Evolutionary conservation across 495 filamentous ascomycete genomes (phyloP).

Genomic region (Hypoxylon rickii): DNA sequence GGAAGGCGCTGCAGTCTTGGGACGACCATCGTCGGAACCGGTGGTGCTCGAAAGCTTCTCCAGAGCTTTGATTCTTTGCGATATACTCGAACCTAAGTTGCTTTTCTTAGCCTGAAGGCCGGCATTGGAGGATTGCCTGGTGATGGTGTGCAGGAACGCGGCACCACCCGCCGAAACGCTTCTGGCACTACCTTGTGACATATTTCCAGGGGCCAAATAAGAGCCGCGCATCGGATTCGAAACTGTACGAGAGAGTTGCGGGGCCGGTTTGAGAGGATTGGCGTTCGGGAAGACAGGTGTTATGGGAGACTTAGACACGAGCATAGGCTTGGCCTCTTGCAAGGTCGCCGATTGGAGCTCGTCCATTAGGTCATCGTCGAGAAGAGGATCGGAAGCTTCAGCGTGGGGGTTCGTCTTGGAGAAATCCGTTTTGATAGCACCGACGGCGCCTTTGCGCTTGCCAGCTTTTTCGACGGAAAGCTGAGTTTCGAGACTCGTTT

Average conservation of each 20-base stretch:
- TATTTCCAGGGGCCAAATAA: constrained; percentile 46
- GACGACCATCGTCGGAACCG: constrained; percentile 42
- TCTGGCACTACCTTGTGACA: constrained; percentile 43
- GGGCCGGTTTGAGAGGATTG: constrained; percentile 40
- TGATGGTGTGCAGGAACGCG: constrained; percentile 53
- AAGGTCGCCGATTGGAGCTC: constrained; percentile 82
- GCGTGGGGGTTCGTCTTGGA: constrained; percentile 57
- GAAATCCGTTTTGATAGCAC: constrained; percentile 60
- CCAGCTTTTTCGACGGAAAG: constrained; percentile 35
- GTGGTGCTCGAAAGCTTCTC: constrained; percentile 65
- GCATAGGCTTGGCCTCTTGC: constrained; percentile 81
- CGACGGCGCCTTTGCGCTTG: constrained; percentile 55
- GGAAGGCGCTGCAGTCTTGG: constrained; percentile 44
- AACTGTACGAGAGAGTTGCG: constrained; percentile 45
- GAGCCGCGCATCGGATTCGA: constrained; percentile 54
- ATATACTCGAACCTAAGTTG: constrained; percentile 86
- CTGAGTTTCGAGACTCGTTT: constrained; percentile 19
- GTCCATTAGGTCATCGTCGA: constrained; percentile 89
- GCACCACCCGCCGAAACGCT: constrained; percentile 53
- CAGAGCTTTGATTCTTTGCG: constrained; percentile 85
- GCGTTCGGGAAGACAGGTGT: constrained; percentile 62
- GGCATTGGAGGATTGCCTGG: constrained; percentile 45
- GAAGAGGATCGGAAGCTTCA: constrained; percentile 61
- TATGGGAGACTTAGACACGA: constrained; percentile 84
- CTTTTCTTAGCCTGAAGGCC: constrained; percentile 68